phyloP scores from a whole-genome alignment of 2,329 filamentous ascomycete genomes.

The Coniella lustricola region DNA sequence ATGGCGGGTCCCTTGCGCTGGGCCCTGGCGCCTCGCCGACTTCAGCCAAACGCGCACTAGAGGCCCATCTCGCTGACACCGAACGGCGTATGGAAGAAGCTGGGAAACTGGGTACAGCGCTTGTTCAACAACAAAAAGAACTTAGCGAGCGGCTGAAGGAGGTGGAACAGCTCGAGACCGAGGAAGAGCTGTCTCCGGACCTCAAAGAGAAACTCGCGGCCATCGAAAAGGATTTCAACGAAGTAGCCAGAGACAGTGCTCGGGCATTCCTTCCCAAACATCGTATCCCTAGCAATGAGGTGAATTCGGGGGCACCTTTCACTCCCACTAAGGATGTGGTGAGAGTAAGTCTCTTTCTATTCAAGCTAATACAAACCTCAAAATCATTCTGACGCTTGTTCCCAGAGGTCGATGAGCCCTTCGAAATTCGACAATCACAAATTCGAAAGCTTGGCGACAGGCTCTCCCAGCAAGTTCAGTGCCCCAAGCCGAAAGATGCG shows the following conservation, averaged over 20 bases:
- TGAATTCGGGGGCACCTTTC: constrained; percentile 43
- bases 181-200: constrained; percentile 74
- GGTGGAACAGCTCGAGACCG: constrained; percentile 68
- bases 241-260: constrained; percentile 83
- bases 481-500: constrained; percentile 82
- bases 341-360: constrained; percentile 37
- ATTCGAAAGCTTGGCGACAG: constrained; percentile 76
- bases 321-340: constrained; percentile 44
- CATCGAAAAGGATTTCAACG: constrained; percentile 91
- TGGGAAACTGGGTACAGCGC: constrained; percentile 77
- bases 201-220: constrained; percentile 76
- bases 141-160: constrained; percentile 76
- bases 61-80: constrained; percentile 88
- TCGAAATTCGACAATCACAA: constrained; percentile 39
- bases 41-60: constrained; percentile 80
- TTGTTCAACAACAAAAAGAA: constrained; percentile 81
- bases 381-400: constrained; percentile 14
- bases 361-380: background rate
- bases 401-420: constrained; percentile 62
- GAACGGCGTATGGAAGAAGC: constrained; percentile 87
- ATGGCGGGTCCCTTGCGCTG: constrained; percentile 70
- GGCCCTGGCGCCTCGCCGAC: constrained; percentile 72
- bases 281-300: constrained; percentile 65
- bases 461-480: constrained; percentile 81
- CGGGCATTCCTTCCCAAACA: constrained; percentile 83